Base-by-base conservation (phyloP, 1,284 basidiomycete genomes). In the Phellinidium pouzarii region DNA sequence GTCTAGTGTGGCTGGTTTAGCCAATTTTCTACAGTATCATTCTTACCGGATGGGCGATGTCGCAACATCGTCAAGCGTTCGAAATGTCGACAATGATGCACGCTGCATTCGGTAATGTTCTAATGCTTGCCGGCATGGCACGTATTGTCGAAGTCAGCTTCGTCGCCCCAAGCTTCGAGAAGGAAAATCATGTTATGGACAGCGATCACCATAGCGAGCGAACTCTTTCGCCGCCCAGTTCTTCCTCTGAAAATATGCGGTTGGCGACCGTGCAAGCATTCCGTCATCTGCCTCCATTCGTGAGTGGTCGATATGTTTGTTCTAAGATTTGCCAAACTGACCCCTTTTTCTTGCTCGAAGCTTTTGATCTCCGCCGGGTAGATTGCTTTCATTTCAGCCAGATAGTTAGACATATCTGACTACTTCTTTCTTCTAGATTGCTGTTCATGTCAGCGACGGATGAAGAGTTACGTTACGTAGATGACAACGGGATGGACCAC, bases 41-140 rank as follows among this genome's bases (percentile, higher is more conserved):
- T 53, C 73, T 95, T 56, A 95, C 93, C 0, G 94, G 94, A 2
- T 97, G 91, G 87, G 94, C 88, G 0, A 95, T 97, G 91, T 88
- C 89, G 3, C 84, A 89, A 38, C 94, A 97, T 60, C 80, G 80
- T 1, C 94, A 97, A 71, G 82, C 79, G 7, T 72, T 94, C 49
- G 85, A 84, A 80, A 75, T 94, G 44, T 91, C 89, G 0, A 89
- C 90, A 2, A 85, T 83, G 71, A 87, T 95, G 2, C 93, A 96
- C 62, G 75, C 76, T 1, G 74, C 85, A 51, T 95, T 96, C 60
- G 94, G 93, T 11, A 78, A 85, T 61, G 86, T 88, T 0, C 78
- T 98, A 14, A 93, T 94, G 76, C 75, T 84, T 0, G 94, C 93
- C 0, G 94, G 92, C 12, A 58, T 89, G 7, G 69, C 88, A 0